Conservation (phyloP, 164 flowering plant genomes). For the Magnolia kwangsiensis region DNA sequence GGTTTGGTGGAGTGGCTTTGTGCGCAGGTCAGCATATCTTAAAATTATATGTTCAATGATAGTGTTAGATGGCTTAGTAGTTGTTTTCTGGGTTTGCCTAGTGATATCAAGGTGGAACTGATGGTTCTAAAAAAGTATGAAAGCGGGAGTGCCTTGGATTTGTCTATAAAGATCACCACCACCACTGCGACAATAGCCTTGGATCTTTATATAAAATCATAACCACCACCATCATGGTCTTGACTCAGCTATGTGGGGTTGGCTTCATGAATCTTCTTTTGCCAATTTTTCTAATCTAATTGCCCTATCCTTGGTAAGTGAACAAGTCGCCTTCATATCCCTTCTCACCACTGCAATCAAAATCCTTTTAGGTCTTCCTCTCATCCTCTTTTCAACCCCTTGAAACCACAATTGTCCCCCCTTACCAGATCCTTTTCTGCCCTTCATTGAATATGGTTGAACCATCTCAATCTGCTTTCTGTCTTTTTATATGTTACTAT, state of each 20-base stretch:
- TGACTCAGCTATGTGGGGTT: neutral
- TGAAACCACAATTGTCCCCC: neutral
- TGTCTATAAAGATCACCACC: too few species aligned
- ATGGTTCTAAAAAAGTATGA: neutral
- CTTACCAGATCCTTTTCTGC: neutral
- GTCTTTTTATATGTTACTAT: too few species aligned
- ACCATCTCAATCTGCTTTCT: neutral
- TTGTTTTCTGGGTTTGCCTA: neutral
- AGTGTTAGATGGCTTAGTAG: neutral
- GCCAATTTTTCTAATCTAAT: neutral
- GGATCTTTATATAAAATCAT: too few species aligned
- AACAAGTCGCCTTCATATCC: neutral
- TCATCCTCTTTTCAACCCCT: neutral
- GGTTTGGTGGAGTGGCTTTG: slow-evolving; percentile 95
- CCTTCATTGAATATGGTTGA: neutral
- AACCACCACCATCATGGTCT: neutral
- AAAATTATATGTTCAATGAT: neutral
- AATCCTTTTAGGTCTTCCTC: neutral
- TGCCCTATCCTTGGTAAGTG: neutral
- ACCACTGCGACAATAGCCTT: too few species aligned
- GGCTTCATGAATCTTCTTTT: neutral
- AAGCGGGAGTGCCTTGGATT: neutral
- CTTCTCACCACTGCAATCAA: neutral
- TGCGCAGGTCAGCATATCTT: slow-evolving; percentile 58
- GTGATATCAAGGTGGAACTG: neutral